Conservation (phyloP, 2,329 filamentous ascomycete species). For the Coniochaeta ligniaria region DNA sequence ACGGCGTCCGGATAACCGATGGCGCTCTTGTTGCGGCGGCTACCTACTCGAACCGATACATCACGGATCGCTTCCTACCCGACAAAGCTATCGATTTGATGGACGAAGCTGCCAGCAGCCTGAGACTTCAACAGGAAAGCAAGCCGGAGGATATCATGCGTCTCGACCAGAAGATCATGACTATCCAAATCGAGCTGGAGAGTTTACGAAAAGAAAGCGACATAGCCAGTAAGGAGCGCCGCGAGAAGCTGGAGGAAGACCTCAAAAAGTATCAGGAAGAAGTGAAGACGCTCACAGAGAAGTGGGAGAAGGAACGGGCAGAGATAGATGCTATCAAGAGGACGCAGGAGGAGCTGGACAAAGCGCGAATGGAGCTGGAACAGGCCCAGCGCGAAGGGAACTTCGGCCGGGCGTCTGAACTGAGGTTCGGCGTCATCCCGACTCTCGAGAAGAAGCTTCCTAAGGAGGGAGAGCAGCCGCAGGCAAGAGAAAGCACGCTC, state of each 20-base stretch:
- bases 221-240: slow-evolving; percentile 76
- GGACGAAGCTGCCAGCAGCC: slow-evolving; percentile 86
- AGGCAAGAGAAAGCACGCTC: slow-evolving; percentile 43
- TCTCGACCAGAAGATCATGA: slow-evolving; percentile 92
- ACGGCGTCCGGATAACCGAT: slow-evolving; percentile 92
- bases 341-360: slow-evolving; percentile 82
- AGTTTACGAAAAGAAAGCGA: slow-evolving; percentile 92
- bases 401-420: slow-evolving; percentile 83
- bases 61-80: slow-evolving; percentile 90
- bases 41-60: slow-evolving; percentile 89
- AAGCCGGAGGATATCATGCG: slow-evolving; percentile 93
- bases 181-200: slow-evolving; percentile 93
- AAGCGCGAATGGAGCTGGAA: slow-evolving; percentile 77
- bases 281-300: slow-evolving; percentile 63
- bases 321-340: slow-evolving; percentile 85
- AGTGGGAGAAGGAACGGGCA: slow-evolving; percentile 83
- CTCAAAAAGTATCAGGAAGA: slow-evolving; percentile 73
- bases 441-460: slow-evolving; percentile 71
- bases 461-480: slow-evolving; percentile 53
- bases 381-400: slow-evolving; percentile 81
- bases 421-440: slow-evolving; percentile 84
- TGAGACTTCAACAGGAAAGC: slow-evolving; percentile 90
- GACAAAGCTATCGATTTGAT: slow-evolving; percentile 97
- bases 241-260: slow-evolving; percentile 75
- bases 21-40: slow-evolving; percentile 87